A percentile compares a stretch with the other conserved stretches of the same genome.
These are phyloP conservation scores for Acanthamoeba triangularis DNA, from an alignment of 208 protist genomes.

Conservation along the genomic window DNA sequence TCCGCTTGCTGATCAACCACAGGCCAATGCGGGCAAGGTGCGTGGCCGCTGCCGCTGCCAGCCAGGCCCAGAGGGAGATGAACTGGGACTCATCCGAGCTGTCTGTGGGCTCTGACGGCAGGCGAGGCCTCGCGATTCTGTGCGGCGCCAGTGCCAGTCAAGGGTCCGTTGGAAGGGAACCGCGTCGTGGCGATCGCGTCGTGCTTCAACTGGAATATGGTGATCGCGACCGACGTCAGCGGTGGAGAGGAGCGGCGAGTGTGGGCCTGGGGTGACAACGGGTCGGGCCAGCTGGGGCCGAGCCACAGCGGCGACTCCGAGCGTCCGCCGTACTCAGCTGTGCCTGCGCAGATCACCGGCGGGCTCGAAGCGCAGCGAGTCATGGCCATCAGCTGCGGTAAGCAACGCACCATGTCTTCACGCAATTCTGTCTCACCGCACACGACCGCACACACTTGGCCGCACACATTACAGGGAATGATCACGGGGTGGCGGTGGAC, in stretches of 20 bases:
- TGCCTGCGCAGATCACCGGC: neutral
- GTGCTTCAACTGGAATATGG: constrained; percentile 26
- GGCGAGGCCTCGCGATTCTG: neutral
- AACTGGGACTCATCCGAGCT: too few species aligned
- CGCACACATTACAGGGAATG: constrained; percentile 1
- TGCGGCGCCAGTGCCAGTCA: neutral
- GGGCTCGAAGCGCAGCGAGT: neutral
- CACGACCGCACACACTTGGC: neutral
- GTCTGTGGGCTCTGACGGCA: neutral
- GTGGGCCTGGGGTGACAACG: constrained; percentile 36
- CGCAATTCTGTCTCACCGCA: neutral
- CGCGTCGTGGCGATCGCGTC: neutral
- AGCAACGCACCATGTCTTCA: neutral
- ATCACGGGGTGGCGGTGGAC: constrained; percentile 8
- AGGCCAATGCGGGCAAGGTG: constrained; percentile 23
- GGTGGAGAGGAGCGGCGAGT: neutral
- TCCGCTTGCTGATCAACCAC: neutral
- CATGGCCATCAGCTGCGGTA: constrained; percentile 17
- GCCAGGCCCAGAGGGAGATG: too few species aligned
- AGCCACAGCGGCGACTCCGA: neutral
- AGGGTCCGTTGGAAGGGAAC: neutral
- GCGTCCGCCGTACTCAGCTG: neutral
- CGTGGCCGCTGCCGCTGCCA: too few species aligned
- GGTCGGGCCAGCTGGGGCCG: neutral
- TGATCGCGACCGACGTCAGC: neutral